Evolutionary conservation across 2,329 filamentous ascomycete genomes (phyloP), one percentile per base, ranked within the genome.

Genomic region (Polychaeton citri): DNA sequence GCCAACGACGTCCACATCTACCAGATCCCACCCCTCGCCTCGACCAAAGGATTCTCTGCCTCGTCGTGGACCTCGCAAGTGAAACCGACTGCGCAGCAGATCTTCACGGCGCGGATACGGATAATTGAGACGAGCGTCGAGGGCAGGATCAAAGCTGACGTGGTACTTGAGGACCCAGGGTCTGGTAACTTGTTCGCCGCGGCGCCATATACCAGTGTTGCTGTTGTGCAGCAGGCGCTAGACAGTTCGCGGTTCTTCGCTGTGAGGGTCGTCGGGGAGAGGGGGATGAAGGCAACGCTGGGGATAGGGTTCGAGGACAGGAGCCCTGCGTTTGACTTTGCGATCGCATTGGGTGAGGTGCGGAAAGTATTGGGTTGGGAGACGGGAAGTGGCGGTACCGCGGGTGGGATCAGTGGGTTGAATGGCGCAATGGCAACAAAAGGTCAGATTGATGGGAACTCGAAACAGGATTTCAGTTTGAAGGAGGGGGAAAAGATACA

Each of bases 401-500:
- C 34, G 28, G 36, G 46, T 13, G 31, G 12, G 6, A 28, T 5
- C 24, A 28, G 24, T 7, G 15, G 5, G 7, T 4, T 15, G 40
- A 48, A 19, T 35, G 37, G 21, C 36, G 46, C 33, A 34, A 55
- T 39, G 43, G 44, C n/a, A 35, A 15, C 24, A 28, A 38, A 32
- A 21, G 44, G 40, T 33, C 60, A 59, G 32, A 58, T 61, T 30
- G 60, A 60, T 30, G 62, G 66, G 38, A 71, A 73, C 51, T 53
- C 50, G 21, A 79, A 76, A 60, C 74, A 72, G 45, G 85, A 93
- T 52, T 86, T 85, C 53, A 87, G 81, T 50, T 58, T 94, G 44
- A 93, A 93, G 58, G 84, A 87, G 41, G 85, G 85, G 8, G 80
- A 94, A 68, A 93, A 81, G 13, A 92, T 93, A 48, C 84, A 79